Evolutionary conservation across 352 stramenopile genomes (phyloP).

Genomic region (Phytophthora pluvialis): DNA sequence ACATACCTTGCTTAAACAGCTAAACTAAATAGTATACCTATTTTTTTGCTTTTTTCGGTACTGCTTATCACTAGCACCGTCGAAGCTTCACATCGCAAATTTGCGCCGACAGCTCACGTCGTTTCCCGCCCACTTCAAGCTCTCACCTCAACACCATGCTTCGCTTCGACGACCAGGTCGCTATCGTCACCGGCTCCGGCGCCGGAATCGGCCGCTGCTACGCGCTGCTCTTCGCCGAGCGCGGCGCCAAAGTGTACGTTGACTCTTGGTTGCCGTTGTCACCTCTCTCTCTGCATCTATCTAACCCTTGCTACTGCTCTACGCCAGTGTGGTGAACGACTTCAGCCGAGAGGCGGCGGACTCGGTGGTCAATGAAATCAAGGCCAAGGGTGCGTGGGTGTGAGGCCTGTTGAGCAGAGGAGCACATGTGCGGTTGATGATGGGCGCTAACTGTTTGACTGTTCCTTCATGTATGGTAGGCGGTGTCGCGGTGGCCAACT

Average conservation of each 20-base stretch:
- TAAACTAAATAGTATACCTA: background rate
- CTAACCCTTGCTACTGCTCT: slow-evolving; percentile 8
- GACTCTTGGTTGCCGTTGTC: background rate
- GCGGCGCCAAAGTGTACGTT: slow-evolving; percentile 85
- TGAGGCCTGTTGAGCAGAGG: background rate
- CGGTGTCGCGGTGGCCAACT: slow-evolving; percentile 79
- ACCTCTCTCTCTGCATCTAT: background rate
- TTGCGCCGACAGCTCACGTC: slow-evolving; percentile 18
- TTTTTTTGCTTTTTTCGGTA: background rate
- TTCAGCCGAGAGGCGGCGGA: slow-evolving; percentile 71
- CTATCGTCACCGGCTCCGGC: slow-evolving; percentile 81
- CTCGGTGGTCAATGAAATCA: slow-evolving; percentile 81
- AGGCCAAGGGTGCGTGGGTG: slow-evolving; percentile 53
- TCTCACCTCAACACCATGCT: slow-evolving; percentile 41
- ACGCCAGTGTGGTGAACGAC: slow-evolving; percentile 76
- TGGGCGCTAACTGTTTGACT: slow-evolving; percentile 9
- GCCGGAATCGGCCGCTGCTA: slow-evolving; percentile 79
- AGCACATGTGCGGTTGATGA: background rate
- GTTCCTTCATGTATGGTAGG: slow-evolving; percentile 27
- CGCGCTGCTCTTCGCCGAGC: slow-evolving; percentile 72
- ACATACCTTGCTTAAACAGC: background rate
- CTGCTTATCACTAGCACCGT: background rate
- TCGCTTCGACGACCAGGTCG: slow-evolving; percentile 80
- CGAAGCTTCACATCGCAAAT: slow-evolving; percentile 30
- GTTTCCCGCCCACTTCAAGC: slow-evolving; percentile 8